A percentile compares a stretch with the other conserved stretches of the same genome.
Conservation (phyloP, 2,329 filamentous ascomycete genomes). For the Fusarium chuoi region DNA sequence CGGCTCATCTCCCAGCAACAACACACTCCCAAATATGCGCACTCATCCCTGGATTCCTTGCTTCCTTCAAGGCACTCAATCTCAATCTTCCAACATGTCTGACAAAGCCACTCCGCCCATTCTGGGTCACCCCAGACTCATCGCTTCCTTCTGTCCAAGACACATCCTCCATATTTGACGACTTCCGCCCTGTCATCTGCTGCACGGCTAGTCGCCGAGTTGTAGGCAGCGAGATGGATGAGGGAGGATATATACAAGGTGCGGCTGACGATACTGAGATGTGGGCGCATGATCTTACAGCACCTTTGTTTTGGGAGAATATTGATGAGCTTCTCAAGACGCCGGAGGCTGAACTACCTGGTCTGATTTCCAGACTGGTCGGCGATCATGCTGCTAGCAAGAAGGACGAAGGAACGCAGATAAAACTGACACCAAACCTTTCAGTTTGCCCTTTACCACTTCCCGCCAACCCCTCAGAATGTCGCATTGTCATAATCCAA, state of each 20-base stretch:
- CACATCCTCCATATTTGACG: conserved; percentile 56
- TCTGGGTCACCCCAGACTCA: conserved; percentile 83
- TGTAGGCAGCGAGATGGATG: conserved; percentile 70
- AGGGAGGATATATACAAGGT: conserved; percentile 85
- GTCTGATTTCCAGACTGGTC: conserved; percentile 60
- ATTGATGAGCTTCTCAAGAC: conserved; percentile 67
- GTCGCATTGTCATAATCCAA: conserved; percentile 57
- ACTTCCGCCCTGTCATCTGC: conserved; percentile 79
- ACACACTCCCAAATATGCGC: conserved; percentile 82
- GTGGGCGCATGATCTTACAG: conserved; percentile 86
- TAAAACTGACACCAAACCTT: conserved; percentile 50
- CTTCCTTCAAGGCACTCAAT: conserved; percentile 64
- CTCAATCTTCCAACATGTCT: conserved; percentile 67
- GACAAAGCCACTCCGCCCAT: conserved; percentile 76
- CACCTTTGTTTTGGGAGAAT: conserved; percentile 82
- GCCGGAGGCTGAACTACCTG: conserved; percentile 71
- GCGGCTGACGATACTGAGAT: conserved; percentile 95
- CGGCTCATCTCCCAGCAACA: conserved; percentile 75
- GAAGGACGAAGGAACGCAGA: conserved; percentile 21
- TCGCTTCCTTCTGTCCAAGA: conserved; percentile 50
- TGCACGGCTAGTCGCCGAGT: conserved; percentile 85
- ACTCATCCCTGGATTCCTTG: conserved; percentile 66
- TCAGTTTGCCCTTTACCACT: conserved; percentile 52
- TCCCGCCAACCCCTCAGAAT: conserved; percentile 38
- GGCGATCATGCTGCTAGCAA: conserved; percentile 35